Base-by-base conservation (phyloP, 1,284 basidiomycete genomes). In the Trichosporon coremiiforme region DNA sequence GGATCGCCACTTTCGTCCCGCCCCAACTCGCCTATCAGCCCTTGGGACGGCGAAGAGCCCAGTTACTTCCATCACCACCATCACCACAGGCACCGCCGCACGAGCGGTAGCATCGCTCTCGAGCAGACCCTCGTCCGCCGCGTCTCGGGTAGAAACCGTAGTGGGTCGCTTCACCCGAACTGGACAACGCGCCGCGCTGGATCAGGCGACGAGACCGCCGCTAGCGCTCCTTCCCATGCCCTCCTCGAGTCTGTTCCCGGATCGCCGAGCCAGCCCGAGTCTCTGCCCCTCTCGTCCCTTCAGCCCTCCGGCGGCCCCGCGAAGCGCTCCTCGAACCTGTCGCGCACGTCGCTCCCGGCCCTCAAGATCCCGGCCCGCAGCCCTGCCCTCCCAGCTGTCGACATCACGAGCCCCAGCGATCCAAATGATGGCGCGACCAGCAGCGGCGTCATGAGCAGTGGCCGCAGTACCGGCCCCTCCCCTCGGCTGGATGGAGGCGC, bases 21-120 rank as follows among this genome's bases (percentile, higher is more conserved):
- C 9, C 45, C n/a, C 0, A 22, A 20, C 13, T 69, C 69, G 2
- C 41, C 60, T 1, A 65, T 57, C 2, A 66, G 67, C 13, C 62
- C 67, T 2, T 9, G 22, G 15, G 65, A 57, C 2, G 65, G 64
- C 2, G 20, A 45, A 3, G 67, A 72, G n/a, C 7, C 17, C 25
- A 65, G 69, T 47, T 68, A 69, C 66, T 69, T 72, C 45, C 50
- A 66, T 55, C 63, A 69, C 35, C 31, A 25, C 8, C 41, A 50
- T 20, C 67, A 67, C 65, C 68, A 71, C 57, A 63, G 66, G 15
- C 68, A 64, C 63, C 63, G 63, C 13, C 63, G 63, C 29, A 38
- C 63, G 35, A n/a, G 10, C 65, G 47, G 29, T 41, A 47, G 64
- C 55, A 10, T 7, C 22, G 36, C 47, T 3, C 47, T 53, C 47